phyloP scores from a whole-genome alignment of 495 filamentous ascomycete species.

The Lindgomyces ingoldianus region DNA sequence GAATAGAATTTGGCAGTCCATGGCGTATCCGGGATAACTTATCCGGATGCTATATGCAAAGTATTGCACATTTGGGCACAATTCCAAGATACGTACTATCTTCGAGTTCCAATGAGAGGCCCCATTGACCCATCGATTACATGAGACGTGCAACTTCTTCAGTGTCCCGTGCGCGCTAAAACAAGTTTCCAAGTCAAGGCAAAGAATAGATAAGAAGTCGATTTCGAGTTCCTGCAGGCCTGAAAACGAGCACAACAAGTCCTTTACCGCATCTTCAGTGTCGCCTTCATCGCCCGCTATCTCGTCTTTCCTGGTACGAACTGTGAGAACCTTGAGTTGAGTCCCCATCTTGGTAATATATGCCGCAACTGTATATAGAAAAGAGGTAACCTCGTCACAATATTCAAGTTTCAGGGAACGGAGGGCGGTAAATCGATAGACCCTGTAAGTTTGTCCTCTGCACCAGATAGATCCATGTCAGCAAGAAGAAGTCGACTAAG shows the following conservation, averaged over 20 bases:
- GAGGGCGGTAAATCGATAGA: constrained; percentile 9
- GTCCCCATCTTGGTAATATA: constrained; percentile 1
- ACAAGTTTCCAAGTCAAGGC: constrained; percentile 9
- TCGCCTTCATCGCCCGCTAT: neutral
- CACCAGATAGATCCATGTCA: constrained; percentile 8
- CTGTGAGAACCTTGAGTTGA: constrained; percentile 20
- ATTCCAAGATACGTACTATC: neutral
- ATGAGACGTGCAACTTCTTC: constrained; percentile 12
- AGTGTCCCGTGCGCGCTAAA: constrained; percentile 11
- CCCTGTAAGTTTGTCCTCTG: neutral
- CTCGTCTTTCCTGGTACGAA: constrained; percentile 9
- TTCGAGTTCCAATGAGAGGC: neutral
- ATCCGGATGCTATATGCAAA: neutral
- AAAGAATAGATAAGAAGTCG: neutral
- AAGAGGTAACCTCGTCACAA: constrained; percentile 8
- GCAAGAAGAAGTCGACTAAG: constrained; percentile 11
- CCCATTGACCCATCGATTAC: neutral
- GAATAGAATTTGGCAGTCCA: neutral
- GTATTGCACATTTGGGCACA: constrained; percentile 1
- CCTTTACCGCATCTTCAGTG: neutral
- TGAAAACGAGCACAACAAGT: neutral
- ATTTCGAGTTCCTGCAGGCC: constrained; percentile 6
- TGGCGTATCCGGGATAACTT: neutral
- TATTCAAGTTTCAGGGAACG: constrained; percentile 11
- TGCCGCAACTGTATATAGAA: constrained; percentile 1